Evolutionary conservation across 768 basidiomycete genomes (phyloP), one percentile per base, ranked within the genome.

Genomic region (Trametes punicea): DNA sequence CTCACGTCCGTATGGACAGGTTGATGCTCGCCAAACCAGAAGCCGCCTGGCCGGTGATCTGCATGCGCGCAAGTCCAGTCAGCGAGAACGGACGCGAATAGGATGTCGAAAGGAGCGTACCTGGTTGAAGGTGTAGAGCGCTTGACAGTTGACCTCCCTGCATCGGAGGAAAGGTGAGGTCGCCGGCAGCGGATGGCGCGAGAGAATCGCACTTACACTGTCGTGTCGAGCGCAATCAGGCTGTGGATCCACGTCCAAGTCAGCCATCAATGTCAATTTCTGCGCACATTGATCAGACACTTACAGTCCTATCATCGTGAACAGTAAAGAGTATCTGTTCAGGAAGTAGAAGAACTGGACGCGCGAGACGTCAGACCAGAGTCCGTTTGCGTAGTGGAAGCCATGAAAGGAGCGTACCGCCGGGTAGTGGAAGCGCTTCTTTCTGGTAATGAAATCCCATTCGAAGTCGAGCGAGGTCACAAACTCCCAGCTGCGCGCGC

Each of bases 11-110:
- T 27, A 78, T 62, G 7, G 77, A 75, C 47, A 78, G 70, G 59
- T 79, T 78, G 65, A 78, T 73, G 57, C 77, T 77, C 7, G 77
- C 77, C 21, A 78, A 59, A 5, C 77, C 77, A 6, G 78, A 65
- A 2, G 77, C 67, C 0, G 77, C 65, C 60, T 77, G 71, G n/a
- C 76, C 77, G 29, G 76, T 72, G 48, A 79, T 52, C 55, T 42
- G 23, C 21, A 25, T 21, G 25, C 15, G 34, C 13, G 52, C 20
- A 23, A 42, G 16, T 36, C 25, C 25, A 3, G 42, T 27, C 47
- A 48, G 20, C 34, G 31, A 48, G 10, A 34, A 34, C 23, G 23
- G 18, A 27, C 47, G 29, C 29, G 11, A 6, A 16, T 4, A 16
- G 27, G 42, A 15, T 33, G 38, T 15, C 41, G 34, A 16, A 36